Conservation (phyloP, 2,329 filamentous ascomycete species). For the Uncinocarpus reesii region DNA sequence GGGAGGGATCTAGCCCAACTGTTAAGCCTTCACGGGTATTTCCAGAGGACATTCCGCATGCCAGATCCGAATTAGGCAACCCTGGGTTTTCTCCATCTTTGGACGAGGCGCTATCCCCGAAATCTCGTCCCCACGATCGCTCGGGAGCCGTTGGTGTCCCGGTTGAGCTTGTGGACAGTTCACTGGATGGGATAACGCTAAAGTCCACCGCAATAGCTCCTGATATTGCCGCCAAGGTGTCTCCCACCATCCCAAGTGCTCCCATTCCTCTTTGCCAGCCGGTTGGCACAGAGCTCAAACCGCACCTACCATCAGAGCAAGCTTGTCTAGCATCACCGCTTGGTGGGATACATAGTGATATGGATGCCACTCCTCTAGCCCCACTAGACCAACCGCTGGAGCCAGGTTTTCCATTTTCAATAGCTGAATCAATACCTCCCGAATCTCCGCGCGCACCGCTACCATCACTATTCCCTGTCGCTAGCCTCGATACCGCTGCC, state of each 20-base stretch:
- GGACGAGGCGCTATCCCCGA: constrained; percentile 33
- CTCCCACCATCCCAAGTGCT: constrained; percentile 26
- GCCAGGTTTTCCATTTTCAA: constrained; percentile 22
- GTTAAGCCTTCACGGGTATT: constrained; percentile 37
- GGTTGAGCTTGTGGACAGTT: constrained; percentile 39
- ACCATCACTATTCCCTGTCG: constrained; percentile 20
- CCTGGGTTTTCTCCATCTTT: constrained; percentile 26
- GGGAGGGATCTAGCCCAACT: constrained; percentile 36
- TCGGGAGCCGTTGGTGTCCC: constrained; percentile 28
- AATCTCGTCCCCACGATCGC: constrained; percentile 27
- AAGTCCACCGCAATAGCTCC: constrained; percentile 38
- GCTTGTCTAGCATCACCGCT: constrained; percentile 21
- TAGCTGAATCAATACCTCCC: constrained; percentile 18
- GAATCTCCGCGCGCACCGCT: constrained; percentile 28
- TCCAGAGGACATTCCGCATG: constrained; percentile 21
- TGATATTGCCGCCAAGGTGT: constrained; percentile 35
- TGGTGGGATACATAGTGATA: constrained; percentile 33
- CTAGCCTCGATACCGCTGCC: constrained; percentile 32
- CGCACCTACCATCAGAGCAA: constrained; percentile 24
- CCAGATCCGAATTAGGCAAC: neutral
- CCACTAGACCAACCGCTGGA: constrained; percentile 30
- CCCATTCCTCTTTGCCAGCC: constrained; percentile 16
- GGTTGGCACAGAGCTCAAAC: constrained; percentile 21
- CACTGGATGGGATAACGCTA: constrained; percentile 39
- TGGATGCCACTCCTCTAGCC: constrained; percentile 39